Conservation (phyloP, 2,329 filamentous ascomycete genomes). For the Fonsecaea erecta region DNA sequence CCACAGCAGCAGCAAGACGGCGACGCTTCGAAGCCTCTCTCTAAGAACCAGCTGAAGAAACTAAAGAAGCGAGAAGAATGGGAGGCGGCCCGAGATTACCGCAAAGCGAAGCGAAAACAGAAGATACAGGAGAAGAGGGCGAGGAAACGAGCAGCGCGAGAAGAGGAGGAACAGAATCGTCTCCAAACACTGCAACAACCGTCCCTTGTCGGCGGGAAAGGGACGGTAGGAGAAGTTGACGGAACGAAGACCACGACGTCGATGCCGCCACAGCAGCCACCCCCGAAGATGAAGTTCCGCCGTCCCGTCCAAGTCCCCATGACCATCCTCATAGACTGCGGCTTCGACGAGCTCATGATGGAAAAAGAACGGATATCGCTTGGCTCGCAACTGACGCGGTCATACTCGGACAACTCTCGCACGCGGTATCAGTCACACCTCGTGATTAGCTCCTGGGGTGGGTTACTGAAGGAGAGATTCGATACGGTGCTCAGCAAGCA, state of each 20-base stretch:
- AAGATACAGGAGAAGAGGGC: constrained; percentile 60
- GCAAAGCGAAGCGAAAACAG: constrained; percentile 63
- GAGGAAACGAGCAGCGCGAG: constrained; percentile 49
- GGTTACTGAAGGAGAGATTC: constrained; percentile 77
- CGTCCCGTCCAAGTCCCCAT: constrained; percentile 69
- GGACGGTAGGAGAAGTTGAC: constrained; percentile 28
- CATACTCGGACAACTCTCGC: constrained; percentile 84
- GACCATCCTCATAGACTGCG: constrained; percentile 84
- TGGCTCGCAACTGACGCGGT: constrained; percentile 79
- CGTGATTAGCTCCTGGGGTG: constrained; percentile 77
- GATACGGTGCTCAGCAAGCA: constrained; percentile 73
- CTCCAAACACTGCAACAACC: constrained; percentile 37
- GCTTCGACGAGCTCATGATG: constrained; percentile 87
- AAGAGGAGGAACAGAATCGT: constrained; percentile 40
- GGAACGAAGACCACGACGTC: not conserved
- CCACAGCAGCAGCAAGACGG: constrained; percentile 13
- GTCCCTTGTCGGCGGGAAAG: constrained; percentile 12
- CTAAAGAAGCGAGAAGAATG: constrained; percentile 72
- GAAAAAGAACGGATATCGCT: constrained; percentile 85
- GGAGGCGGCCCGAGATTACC: constrained; percentile 70
- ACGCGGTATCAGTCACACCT: constrained; percentile 72
- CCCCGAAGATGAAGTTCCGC: constrained; percentile 39
- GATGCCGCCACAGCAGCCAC: constrained; percentile 32
- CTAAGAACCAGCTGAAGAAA: constrained; percentile 87
- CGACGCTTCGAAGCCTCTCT: constrained; percentile 53